phyloP scores from a whole-genome alignment of 2,329 filamentous ascomycete species.

The Camillea tinctor region DNA sequence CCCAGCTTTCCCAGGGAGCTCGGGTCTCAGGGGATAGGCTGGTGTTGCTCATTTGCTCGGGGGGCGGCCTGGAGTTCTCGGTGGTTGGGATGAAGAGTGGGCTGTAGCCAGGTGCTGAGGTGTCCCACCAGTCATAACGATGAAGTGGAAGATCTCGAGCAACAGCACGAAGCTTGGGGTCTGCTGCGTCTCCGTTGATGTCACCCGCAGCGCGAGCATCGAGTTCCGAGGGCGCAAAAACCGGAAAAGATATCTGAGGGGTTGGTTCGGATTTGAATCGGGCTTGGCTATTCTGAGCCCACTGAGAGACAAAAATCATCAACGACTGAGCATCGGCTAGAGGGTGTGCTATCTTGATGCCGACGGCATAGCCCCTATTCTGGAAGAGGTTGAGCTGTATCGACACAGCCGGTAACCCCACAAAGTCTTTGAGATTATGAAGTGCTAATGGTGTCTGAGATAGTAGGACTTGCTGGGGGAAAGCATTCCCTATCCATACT shows the following conservation, averaged over 20 bases:
- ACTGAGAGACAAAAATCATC: conserved; percentile 42
- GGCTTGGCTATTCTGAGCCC: conserved; percentile 32
- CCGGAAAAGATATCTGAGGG: conserved; percentile 12
- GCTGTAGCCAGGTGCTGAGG: conserved; percentile 30
- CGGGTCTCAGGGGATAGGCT: conserved; percentile 31
- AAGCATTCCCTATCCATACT: conserved; percentile 34
- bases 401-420: conserved; percentile 31
- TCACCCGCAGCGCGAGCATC: conserved; percentile 33
- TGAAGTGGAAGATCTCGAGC: conserved; percentile 43
- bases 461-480: conserved; percentile 36
- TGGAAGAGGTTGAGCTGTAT: conserved; percentile 41
- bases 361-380: conserved; percentile 41
- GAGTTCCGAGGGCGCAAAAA: conserved; percentile 42
- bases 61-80: conserved; percentile 27
- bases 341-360: conserved; percentile 42
- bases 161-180: conserved; percentile 24
- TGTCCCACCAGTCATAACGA: conserved; percentile 48
- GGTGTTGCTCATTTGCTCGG: conserved; percentile 16
- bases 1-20: conserved; percentile 43
- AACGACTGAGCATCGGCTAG: conserved; percentile 45
- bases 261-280: not conserved
- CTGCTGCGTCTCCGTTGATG: conserved; percentile 19
- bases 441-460: conserved; percentile 35
- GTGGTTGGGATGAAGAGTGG: conserved; percentile 25
- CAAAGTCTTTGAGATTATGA: conserved; percentile 26